Conservation (phyloP, 164 flowering plant genomes). For the Vitis amurensis region DNA sequence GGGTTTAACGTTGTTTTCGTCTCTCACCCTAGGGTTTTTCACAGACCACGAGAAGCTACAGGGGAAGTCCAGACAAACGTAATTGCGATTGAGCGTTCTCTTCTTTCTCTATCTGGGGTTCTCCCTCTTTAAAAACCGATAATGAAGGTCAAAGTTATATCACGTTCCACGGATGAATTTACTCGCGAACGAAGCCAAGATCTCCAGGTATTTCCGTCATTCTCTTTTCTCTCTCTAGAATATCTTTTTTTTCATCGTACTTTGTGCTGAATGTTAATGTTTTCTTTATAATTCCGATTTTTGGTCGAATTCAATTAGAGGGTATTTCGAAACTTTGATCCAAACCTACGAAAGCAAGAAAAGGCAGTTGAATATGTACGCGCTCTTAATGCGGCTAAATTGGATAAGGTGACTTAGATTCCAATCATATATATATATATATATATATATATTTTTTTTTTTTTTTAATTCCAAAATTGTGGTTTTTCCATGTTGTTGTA, state of each 20-base stretch:
- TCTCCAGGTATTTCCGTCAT: constrained; percentile 60
- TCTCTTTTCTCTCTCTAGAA: neutral
- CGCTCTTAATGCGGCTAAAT: constrained; percentile 87
- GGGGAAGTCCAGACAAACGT: no score
- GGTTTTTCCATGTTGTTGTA: neutral
- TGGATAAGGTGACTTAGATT: constrained; percentile 64
- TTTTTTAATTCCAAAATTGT: neutral
- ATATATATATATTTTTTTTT: neutral
- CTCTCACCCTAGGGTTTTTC: no score
- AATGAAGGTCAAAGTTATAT: constrained; percentile 83
- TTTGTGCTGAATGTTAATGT: neutral
- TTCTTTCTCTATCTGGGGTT: no score
- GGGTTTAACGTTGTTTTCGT: no score
- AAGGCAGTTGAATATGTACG: constrained; percentile 86
- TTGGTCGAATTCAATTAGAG: constrained; percentile 37
- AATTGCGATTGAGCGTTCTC: no score
- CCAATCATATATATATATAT: neutral
- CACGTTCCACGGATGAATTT: constrained; percentile 82
- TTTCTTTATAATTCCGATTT: neutral
- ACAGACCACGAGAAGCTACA: no score
- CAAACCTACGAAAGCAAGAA: constrained; percentile 72
- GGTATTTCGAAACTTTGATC: constrained; percentile 85
- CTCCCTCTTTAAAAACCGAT: neutral
- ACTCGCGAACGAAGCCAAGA: constrained; percentile 94
- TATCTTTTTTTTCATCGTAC: neutral